These are phyloP conservation scores for Microascus cirrosus DNA, from an alignment of 2,329 filamentous ascomycete genomes.

Conservation along the genomic window DNA sequence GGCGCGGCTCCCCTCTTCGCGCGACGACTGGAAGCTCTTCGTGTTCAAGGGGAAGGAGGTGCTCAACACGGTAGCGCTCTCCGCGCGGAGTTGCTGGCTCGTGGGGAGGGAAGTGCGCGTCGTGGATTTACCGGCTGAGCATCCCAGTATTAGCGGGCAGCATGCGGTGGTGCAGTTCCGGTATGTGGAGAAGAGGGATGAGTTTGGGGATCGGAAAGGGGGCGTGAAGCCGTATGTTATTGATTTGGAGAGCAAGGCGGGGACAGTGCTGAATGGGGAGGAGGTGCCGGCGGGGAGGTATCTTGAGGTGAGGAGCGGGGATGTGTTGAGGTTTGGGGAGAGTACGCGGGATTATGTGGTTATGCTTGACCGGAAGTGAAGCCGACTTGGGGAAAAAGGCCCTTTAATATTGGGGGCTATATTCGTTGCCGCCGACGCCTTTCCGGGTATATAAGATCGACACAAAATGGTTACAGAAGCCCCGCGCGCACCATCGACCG, in stretches of 20 bases:
- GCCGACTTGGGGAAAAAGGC: neutral
- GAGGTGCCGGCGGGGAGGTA: conserved; percentile 65
- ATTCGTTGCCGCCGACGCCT: neutral
- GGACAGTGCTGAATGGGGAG: conserved; percentile 71
- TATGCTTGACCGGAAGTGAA: conserved; percentile 47
- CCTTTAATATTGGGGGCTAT: neutral
- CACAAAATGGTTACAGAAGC: neutral
- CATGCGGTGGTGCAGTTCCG: conserved; percentile 94
- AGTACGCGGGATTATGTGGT: conserved; percentile 93
- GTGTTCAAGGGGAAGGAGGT: conserved; percentile 80
- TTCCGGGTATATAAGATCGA: neutral
- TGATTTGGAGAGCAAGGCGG: conserved; percentile 88
- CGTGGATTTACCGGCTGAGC: conserved; percentile 74
- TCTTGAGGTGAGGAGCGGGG: conserved; percentile 77
- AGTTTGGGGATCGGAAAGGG: conserved; percentile 75
- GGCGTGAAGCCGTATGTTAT: conserved; percentile 81
- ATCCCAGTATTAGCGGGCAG: conserved; percentile 89
- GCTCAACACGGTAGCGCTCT: conserved; percentile 70
- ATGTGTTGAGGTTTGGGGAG: conserved; percentile 78
- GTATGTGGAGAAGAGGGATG: conserved; percentile 69
- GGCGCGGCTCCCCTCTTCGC: conserved; percentile 72
- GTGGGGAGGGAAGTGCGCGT: conserved; percentile 71
- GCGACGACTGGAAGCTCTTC: conserved; percentile 79
- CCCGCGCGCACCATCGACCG: conserved; percentile 4
- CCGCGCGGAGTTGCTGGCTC: conserved; percentile 76